phyloP scores from a whole-genome alignment of 768 basidiomycete species.

The Phylloporus sp. region DNA sequence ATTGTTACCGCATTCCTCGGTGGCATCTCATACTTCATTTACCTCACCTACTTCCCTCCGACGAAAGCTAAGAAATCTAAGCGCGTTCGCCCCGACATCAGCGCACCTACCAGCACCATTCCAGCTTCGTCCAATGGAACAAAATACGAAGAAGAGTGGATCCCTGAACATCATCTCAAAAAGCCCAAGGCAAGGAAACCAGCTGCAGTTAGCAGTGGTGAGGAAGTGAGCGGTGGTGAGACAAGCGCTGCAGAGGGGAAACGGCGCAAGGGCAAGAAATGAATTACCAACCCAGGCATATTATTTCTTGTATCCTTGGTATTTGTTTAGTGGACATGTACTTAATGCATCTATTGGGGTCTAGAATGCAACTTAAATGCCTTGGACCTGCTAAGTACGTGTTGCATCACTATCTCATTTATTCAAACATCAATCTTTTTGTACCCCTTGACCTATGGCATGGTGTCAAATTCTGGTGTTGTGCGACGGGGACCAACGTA shows the following conservation, averaged over 20 bases:
- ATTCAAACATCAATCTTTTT: conserved; percentile 63
- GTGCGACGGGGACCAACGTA: conserved; percentile 34
- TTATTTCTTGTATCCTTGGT: neutral
- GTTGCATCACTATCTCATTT: neutral
- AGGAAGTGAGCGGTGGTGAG: conserved; percentile 65
- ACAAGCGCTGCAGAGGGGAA: conserved; percentile 54
- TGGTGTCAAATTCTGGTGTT: conserved; percentile 2
- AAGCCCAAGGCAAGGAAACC: conserved; percentile 54
- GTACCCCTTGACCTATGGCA: conserved; percentile 78
- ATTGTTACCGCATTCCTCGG: conserved; percentile 63
- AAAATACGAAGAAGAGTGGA: conserved; percentile 87
- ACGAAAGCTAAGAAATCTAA: conserved; percentile 50
- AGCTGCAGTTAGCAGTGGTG: conserved; percentile 52
- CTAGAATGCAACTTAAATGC: no score
- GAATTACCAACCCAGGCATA: conserved; percentile 13
- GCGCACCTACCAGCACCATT: conserved; percentile 51
- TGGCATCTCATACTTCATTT: conserved; percentile 61
- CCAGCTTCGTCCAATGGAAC: conserved; percentile 60
- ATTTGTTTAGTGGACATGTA: no score
- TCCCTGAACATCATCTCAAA: conserved; percentile 84
- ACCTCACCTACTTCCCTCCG: conserved; percentile 61
- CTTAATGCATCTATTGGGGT: no score
- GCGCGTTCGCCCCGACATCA: conserved; percentile 44
- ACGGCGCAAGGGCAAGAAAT: conserved; percentile 50
- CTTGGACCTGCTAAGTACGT: neutral